Percentiles rank a stretch among this genome's conserved stretches.
Conservation (phyloP, 1,139 yeast species). For the Suhomyces taliae region DNA sequence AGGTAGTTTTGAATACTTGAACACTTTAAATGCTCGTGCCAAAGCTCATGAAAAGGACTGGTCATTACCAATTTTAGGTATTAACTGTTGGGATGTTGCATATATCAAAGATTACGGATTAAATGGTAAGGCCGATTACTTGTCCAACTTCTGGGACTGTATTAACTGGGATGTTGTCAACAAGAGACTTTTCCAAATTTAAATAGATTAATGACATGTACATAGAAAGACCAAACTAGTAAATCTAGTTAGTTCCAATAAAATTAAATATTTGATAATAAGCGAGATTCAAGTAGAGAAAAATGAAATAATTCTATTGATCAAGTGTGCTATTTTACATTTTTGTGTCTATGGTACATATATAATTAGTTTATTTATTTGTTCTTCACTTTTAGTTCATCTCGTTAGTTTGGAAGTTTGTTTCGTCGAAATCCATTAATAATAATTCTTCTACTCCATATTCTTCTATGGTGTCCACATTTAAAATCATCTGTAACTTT, state of each 20-base stretch:
- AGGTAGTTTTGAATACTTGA: conserved; percentile 49
- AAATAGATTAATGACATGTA: conserved; percentile 12
- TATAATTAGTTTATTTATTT: not conserved
- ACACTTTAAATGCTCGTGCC: conserved; percentile 47
- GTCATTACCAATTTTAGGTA: conserved; percentile 74
- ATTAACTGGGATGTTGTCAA: conserved; percentile 87
- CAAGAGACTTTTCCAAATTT: conserved; percentile 52
- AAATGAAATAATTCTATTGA: no score
- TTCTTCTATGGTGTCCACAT: conserved; percentile 9
- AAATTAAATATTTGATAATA: no score
- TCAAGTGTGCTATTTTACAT: no score
- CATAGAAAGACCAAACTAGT: not conserved
- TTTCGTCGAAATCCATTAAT: conserved; percentile 11
- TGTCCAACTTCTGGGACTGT: conserved; percentile 73
- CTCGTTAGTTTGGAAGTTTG: not conserved
- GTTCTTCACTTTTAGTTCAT: not conserved
- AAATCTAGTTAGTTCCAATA: no score
- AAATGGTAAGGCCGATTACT: conserved; percentile 69
- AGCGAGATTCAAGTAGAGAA: no score
- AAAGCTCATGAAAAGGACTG: conserved; percentile 55
- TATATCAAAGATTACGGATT: conserved; percentile 83
- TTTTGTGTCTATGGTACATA: not conserved
- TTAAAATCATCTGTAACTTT: conserved; percentile 22
- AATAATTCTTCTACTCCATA: conserved; percentile 7
- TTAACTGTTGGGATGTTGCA: conserved; percentile 88